Conservation (phyloP, 495 filamentous ascomycete genomes). For the Penicillium salamii region DNA sequence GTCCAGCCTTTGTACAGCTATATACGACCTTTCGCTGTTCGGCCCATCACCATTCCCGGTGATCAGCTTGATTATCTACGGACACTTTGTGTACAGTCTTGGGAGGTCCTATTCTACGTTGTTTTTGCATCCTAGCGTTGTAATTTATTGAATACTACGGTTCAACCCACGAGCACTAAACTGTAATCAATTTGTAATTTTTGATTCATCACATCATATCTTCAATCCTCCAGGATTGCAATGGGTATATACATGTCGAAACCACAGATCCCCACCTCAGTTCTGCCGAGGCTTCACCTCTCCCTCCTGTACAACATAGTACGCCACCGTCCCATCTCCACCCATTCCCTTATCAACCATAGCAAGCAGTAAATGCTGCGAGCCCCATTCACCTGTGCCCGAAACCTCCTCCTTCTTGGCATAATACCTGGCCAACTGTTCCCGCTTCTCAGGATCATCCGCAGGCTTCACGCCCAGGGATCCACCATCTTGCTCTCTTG, state of each 20-base stretch:
- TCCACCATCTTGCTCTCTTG: constrained; percentile 27
- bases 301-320: constrained; percentile 93
- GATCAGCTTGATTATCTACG: constrained; percentile 4
- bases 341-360: constrained; percentile 60
- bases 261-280: constrained; percentile 36
- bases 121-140: neutral
- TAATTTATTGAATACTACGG: neutral
- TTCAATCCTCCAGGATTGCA: neutral
- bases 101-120: constrained; percentile 7
- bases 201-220: constrained; percentile 3
- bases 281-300: constrained; percentile 96
- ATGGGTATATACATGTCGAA: constrained; percentile 4
- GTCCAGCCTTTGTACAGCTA: constrained; percentile 5
- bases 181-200: neutral
- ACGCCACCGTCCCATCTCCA: constrained; percentile 89
- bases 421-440: constrained; percentile 36
- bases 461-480: neutral
- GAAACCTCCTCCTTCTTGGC: constrained; percentile 31
- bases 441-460: constrained; percentile 24
- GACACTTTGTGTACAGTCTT: constrained; percentile 9
- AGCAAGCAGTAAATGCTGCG: constrained; percentile 76
- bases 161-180: constrained; percentile 1
- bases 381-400: constrained; percentile 38
- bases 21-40: constrained; percentile 14
- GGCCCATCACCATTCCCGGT: constrained; percentile 35